Conservation (phyloP, 805 yeast genomes). For the Maudiozyma saulgeensis region DNA sequence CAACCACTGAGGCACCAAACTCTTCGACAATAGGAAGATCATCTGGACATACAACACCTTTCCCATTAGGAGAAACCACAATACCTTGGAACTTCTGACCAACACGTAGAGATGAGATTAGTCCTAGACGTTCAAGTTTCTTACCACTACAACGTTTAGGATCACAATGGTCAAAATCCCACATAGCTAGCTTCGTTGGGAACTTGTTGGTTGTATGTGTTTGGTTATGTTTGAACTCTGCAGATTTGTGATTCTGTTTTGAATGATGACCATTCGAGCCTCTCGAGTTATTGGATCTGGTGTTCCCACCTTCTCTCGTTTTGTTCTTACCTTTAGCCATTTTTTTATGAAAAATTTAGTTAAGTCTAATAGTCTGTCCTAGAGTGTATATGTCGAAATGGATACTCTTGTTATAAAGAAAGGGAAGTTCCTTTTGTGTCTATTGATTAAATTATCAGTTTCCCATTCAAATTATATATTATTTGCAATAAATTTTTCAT, state of each 20-base stretch:
- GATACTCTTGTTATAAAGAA: too few species aligned
- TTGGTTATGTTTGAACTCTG: conserved; percentile 28
- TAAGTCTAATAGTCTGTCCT: too few species aligned
- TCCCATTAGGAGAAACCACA: conserved; percentile 90
- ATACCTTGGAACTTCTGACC: conserved; percentile 91
- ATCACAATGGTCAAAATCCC: conserved; percentile 99
- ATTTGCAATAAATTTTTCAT: background rate
- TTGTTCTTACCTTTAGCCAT: conserved; percentile 37
- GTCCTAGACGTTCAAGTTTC: conserved; percentile 79
- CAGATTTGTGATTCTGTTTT: conserved; percentile 40
- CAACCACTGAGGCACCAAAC: conserved; percentile 93
- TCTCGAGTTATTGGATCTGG: conserved; percentile 11
- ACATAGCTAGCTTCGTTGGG: conserved; percentile 89
- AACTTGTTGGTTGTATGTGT: conserved; percentile 32
- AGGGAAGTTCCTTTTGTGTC: too few species aligned
- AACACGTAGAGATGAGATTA: conserved; percentile 67
- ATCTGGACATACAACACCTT: conserved; percentile 79
- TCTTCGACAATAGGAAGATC: conserved; percentile 70
- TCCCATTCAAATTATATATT: too few species aligned
- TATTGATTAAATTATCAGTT: too few species aligned
- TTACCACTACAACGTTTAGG: conserved; percentile 97
- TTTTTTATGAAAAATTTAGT: background rate
- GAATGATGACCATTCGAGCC: conserved; percentile 51
- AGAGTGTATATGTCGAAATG: too few species aligned
- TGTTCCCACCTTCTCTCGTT: conserved; percentile 27